Percentiles rank a stretch among this genome's conserved stretches.
Conservation (phyloP, 768 basidiomycete species). For the Leccinum barrowsii region DNA sequence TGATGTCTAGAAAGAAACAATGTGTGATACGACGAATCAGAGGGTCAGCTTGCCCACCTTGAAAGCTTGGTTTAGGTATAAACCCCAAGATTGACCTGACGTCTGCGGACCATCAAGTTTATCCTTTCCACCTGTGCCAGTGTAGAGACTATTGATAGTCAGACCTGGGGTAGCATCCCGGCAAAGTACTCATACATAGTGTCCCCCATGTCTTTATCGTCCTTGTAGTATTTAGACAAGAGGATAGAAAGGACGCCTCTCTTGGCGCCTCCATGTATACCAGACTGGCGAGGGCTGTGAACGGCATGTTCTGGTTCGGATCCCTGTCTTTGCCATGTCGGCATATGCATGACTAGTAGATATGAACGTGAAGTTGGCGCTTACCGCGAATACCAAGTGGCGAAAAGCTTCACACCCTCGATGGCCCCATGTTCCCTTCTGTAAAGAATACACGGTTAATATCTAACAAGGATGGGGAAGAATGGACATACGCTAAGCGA, state of each 20-base stretch:
- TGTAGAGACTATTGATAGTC: constrained; percentile 25
- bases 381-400: neutral
- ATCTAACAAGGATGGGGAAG: neutral
- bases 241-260: neutral
- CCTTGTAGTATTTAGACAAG: neutral
- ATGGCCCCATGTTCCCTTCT: neutral
- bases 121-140: constrained; percentile 23
- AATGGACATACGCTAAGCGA: neutral
- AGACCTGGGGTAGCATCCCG: neutral
- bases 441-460: neutral
- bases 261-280: neutral
- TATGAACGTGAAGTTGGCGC: neutral
- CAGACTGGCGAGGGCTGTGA: neutral
- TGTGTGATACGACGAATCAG: neutral
- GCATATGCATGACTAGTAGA: neutral
- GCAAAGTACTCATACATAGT: neutral
- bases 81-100: constrained; percentile 21
- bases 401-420: neutral
- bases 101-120: constrained; percentile 15
- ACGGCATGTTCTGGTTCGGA: neutral
- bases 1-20: constrained; percentile 16
- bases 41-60: constrained; percentile 7
- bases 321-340: neutral
- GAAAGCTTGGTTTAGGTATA: constrained; percentile 9
- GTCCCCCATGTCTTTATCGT: neutral